These are phyloP conservation scores for Dendryphion nanum DNA, from an alignment of 2,329 filamentous ascomycete genomes.

Conservation along the genomic window DNA sequence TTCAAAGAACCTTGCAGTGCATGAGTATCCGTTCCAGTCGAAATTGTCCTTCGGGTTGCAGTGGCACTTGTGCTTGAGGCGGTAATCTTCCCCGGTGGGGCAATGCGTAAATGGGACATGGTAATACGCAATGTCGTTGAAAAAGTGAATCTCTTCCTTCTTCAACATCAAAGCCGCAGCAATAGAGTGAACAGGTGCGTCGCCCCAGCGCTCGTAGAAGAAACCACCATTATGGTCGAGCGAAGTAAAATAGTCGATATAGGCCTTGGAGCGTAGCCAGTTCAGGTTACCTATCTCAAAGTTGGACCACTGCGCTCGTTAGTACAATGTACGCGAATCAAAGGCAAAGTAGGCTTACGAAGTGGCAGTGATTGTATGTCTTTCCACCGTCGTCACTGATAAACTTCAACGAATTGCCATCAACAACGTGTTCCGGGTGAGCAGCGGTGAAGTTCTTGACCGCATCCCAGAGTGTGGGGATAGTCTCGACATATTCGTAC, in stretches of 20 bases:
- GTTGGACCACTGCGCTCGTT: slow-evolving; percentile 80
- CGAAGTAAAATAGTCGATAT: slow-evolving; percentile 85
- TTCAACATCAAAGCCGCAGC: slow-evolving; percentile 81
- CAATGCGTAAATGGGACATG: slow-evolving; percentile 98
- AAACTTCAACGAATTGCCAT: slow-evolving; percentile 86
- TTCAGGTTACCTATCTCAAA: slow-evolving; percentile 94
- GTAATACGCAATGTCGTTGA: slow-evolving; percentile 98
- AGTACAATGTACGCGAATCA: slow-evolving; percentile 8
- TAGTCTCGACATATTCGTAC: slow-evolving; percentile 96
- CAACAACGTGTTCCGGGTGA: slow-evolving; percentile 81
- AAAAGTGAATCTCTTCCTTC: slow-evolving; percentile 96
- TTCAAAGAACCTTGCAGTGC: slow-evolving; percentile 84
- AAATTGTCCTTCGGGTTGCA: slow-evolving; percentile 98
- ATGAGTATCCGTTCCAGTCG: slow-evolving; percentile 98
- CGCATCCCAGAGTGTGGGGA: slow-evolving; percentile 93
- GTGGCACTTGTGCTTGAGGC: slow-evolving; percentile 83
- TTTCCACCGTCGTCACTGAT: slow-evolving; percentile 88
- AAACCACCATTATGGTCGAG: slow-evolving; percentile 92
- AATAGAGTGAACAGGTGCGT: slow-evolving; percentile 98
- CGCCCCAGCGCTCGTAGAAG: slow-evolving; percentile 98
- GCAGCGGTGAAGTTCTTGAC: slow-evolving; percentile 90
- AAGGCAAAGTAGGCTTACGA: slow-evolving; percentile 60
- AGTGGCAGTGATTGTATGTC: slow-evolving; percentile 96
- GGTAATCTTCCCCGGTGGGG: slow-evolving; percentile 82
- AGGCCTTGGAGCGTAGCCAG: slow-evolving; percentile 87